Evolutionary conservation across 2,329 filamentous ascomycete species (phyloP).

Genomic region (Alternaria ventricosa): DNA sequence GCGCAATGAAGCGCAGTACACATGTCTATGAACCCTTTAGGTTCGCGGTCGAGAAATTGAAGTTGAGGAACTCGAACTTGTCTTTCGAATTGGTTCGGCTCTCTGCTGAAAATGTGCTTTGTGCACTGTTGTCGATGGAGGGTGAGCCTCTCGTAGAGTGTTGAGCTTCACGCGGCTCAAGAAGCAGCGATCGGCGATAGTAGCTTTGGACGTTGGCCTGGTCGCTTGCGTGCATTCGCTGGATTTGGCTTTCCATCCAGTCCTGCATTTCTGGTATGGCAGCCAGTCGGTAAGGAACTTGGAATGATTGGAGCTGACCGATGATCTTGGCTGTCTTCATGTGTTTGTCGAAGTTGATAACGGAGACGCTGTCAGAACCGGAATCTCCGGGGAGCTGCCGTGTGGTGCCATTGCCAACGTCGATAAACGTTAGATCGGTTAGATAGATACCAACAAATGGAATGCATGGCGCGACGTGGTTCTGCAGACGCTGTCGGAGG

Average conservation of each 20-base stretch:
- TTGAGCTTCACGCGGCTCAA: conserved; percentile 73
- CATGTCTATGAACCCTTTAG: conserved; percentile 41
- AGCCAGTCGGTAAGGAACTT: conserved; percentile 85
- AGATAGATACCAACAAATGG: conserved; percentile 97
- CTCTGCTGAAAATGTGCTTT: conserved; percentile 35
- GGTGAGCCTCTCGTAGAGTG: conserved; percentile 35
- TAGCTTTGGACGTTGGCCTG: conserved; percentile 69
- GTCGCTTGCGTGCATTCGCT: conserved; percentile 71
- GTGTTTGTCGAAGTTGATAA: conserved; percentile 99
- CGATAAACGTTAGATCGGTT: conserved; percentile 93
- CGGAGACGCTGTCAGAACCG: conserved; percentile 70
- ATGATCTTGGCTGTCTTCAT: conserved; percentile 94
- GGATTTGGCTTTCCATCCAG: conserved; percentile 85
- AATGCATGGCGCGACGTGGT: conserved; percentile 88
- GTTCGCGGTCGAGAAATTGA: conserved; percentile 43
- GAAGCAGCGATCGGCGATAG: conserved; percentile 82
- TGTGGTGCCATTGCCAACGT: conserved; percentile 88
- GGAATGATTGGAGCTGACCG: conserved; percentile 92
- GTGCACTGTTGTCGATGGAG: conserved; percentile 33
- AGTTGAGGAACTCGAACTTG: conserved; percentile 48
- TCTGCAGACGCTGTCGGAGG: conserved; percentile 80
- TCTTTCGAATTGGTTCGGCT: conserved; percentile 43
- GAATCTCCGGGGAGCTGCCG: conserved; percentile 71
- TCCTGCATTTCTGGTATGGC: conserved; percentile 89
- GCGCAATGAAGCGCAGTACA: conserved; percentile 26